Base-by-base conservation (phyloP, 495 filamentous ascomycete genomes). In the Baudoinia panamericana region DNA sequence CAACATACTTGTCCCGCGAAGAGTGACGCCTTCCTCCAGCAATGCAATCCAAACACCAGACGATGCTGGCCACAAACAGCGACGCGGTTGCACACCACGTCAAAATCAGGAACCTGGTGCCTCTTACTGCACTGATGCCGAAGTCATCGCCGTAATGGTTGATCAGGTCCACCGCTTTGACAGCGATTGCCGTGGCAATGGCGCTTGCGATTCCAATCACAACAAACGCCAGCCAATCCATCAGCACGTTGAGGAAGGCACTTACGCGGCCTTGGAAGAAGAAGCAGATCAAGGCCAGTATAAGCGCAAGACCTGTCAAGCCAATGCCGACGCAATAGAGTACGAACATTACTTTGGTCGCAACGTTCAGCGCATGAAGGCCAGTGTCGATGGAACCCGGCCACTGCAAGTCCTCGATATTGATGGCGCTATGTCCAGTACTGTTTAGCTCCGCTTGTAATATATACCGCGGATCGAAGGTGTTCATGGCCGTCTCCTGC, bases 241-340 rank as follows among this genome's bases (percentile, higher is more conserved):
- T 41, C 46, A 64, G 56, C 33, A 65, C 41, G 48, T 71, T 65
- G 36, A 63, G 41, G 30, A 70, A 43, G 0, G 62, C 61, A 22
- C 59, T 33, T 25, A 62, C 18, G 13, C 63, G 56, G 2, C 63
- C 59, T 1, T 57, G 48, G 10, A 55, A 45, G 13, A 73, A 45
- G 31, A 72, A 20, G 6, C 56, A 62, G 10, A 62, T 37, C 27
- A 72, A 35, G 13, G 69, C 63, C 2, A 59, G 51, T 3, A 85
- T 29, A 28, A 84, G 56, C 4, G 67, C 60, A 7, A 78, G 46
- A 9, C 71, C 75, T 16, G 71, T 63, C 12, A 77, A 61, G 4
- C 60, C 73, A 25, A 74, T 67, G 2, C 68, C 76, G 7, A 84
- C 63, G 44, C 67, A 70, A 53, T 82, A 83, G 37, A 86, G 58